phyloP scores from a whole-genome alignment of 2,329 filamentous ascomycete species.

The Proliferodiscus dingleyae region DNA sequence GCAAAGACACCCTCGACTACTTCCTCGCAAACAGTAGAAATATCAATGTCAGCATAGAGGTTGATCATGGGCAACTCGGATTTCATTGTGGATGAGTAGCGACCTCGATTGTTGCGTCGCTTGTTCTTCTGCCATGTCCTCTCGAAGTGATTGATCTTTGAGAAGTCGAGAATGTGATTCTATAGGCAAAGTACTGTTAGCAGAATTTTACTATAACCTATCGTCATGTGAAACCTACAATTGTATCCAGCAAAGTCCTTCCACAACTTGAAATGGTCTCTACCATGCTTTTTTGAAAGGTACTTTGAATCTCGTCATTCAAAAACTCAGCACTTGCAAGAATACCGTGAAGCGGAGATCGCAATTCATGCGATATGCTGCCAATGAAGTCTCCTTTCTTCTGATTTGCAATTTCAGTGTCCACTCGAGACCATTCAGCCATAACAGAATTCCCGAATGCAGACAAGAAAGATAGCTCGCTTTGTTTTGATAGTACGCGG shows the following conservation, averaged over 20 bases:
- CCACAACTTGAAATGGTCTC: conserved; percentile 36
- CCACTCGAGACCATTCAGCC: conserved; percentile 49
- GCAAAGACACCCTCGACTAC: conserved; percentile 33
- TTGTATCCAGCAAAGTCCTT: conserved; percentile 35
- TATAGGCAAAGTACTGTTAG: conserved; percentile 8
- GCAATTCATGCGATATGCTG: conserved; percentile 53
- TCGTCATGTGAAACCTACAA: conserved; percentile 20
- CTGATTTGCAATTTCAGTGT: conserved; percentile 45
- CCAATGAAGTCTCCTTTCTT: conserved; percentile 56
- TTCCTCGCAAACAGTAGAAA: conserved; percentile 31
- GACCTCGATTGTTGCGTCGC: conserved; percentile 7
- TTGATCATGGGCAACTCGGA: conserved; percentile 32
- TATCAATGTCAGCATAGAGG: conserved; percentile 30
- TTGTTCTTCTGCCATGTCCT: conserved; percentile 29
- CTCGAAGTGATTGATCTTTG: conserved; percentile 34
- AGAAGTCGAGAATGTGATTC: conserved; percentile 40
- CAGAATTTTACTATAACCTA: not conserved
- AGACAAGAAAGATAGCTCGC: conserved; percentile 35
- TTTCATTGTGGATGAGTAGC: conserved; percentile 16
- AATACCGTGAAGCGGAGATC: conserved; percentile 54
- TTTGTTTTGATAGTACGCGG: conserved; percentile 32
- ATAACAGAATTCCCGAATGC: conserved; percentile 48
- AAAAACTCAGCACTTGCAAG: conserved; percentile 48
- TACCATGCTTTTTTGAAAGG: conserved; percentile 29
- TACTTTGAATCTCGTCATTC: conserved; percentile 35